Evolutionary conservation across 768 basidiomycete genomes (phyloP), one percentile per base, ranked within the genome.

Genomic region (Cystobasidium tubakii): DNA sequence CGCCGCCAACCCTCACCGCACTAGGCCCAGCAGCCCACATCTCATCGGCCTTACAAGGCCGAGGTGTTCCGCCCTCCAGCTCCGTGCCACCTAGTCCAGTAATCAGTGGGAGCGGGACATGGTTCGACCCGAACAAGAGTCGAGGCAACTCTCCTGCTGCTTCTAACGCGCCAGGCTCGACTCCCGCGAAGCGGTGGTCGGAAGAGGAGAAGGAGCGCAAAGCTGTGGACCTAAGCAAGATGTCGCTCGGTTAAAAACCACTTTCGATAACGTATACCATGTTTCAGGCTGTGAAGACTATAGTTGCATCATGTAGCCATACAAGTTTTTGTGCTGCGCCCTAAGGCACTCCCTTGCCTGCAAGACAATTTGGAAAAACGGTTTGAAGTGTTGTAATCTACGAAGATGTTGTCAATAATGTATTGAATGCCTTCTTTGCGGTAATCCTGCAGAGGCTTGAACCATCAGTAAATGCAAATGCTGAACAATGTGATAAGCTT

Each of bases 151-250:
- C 69, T 13, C 69, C 69, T 36, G 69, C 55, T n/a, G 23, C 63
- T 6, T 29, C 12, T 15, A 34, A 12, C 15, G 57, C n/a, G 42
- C 42, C 42, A 23, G n/a, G 7, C 53, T n/a, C n/a, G n/a, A n/a
- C 53, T n/a, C n/a, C 53, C 27, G 53, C n/a, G 6, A 55, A 55
- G 27, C 7, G 53, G 53, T 55, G 53, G 53, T n/a, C 53, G n/a
- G 50, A 55, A 17, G 67, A 70, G 33, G 67, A 53, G 53, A 29
- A 39, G 10, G 34, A 36, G 43, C 53, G 55, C 7, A 71, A 71
- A 17, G 36, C 53, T 6, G 69, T 71, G n/a, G 69, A 71, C 39
- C 31, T 71, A 2, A 53, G 69, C 54, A 71, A 71, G 54, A 71
- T 71, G 69, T 60, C 69, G 4, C 53, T 71, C 9, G 69, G 54